Base-by-base conservation (phyloP, 176 grass and related monocot genomes). In the Cymbopogon citratus region DNA sequence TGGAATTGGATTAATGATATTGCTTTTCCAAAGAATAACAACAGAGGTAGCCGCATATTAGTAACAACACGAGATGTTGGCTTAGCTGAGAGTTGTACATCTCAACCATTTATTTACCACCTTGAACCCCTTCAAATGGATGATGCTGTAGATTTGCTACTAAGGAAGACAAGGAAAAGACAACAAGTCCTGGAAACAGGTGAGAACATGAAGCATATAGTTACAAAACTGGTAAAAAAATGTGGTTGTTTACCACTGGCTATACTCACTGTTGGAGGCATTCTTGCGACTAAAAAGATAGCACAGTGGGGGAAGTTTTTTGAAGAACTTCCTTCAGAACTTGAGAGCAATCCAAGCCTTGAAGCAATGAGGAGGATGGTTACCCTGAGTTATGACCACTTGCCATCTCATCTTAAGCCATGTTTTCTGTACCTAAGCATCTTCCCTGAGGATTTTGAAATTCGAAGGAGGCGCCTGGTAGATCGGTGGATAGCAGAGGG, bases 381-480 rank as follows among this genome's bases (percentile, higher is more conserved):
- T 10, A 77, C 48, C 21, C 36, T 85, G 6, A 77, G 74, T 8
- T 85, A 85, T 5, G 40, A 48, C 35, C 27, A 85, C 14, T 48
- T 85, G 8, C 74, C 83, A 13, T 85, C 48, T 62, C 83, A 85
- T 62, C 65, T 85, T 26, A 85, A 85, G 27, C 66, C 74, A 26
- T 85, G 52, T 5, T 63, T 78, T 71, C 38, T 85, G 4, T 85
- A 85, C 39, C 40, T 85, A 46, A 85, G 74, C 38, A 85, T 78
- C 12, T 78, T 85, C 12, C 73, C 52, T 25, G 74, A 85, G 13
- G 83, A 85, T 85, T 85, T 63, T 48, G 28, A 71, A 9, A 77
- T 78, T 18, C 4, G 10, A 35, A 69, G 27, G 27, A 27, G 3
- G 0, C 66, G 65, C 25, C 0, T 85, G 13, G 74, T 85, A 21